A percentile compares a stretch with the other conserved stretches of the same genome.
phyloP scores from a whole-genome alignment of 768 basidiomycete species.

The Paxillus involutus region DNA sequence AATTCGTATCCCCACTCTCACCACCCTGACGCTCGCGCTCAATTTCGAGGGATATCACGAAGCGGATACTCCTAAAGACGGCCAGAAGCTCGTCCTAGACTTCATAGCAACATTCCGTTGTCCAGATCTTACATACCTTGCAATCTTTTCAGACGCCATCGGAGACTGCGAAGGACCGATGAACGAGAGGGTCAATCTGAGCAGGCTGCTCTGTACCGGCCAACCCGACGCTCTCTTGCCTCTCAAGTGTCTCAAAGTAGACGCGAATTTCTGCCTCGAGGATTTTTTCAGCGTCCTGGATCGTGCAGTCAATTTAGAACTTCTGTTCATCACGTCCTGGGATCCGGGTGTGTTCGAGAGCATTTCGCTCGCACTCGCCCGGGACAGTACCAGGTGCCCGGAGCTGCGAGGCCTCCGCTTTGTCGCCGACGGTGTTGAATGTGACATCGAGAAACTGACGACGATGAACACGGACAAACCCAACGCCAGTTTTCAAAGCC shows the following conservation, averaged over 20 bases:
- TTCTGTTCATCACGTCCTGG: neutral
- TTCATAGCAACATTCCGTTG: neutral
- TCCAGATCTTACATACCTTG: neutral
- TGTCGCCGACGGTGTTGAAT: neutral
- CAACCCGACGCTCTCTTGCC: neutral
- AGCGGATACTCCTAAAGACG: neutral
- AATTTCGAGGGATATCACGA: neutral
- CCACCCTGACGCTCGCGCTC: neutral
- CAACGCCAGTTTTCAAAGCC: neutral
- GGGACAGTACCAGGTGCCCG: neutral
- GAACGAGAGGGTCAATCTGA: neutral
- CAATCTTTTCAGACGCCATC: neutral
- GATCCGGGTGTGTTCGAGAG: neutral
- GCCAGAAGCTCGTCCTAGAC: neutral
- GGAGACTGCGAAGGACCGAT: neutral
- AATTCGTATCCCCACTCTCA: neutral
- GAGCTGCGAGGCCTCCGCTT: neutral
- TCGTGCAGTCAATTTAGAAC: neutral
- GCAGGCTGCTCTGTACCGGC: neutral
- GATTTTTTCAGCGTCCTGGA: neutral
- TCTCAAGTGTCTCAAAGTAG: neutral
- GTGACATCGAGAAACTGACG: neutral
- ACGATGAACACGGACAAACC: neutral
- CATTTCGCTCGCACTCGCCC: neutral
- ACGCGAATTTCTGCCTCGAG: neutral